Percentiles rank a stretch among this genome's conserved stretches.
phyloP scores from a whole-genome alignment of 192 early-diverging fungal species.

The Umbelopsis sp. region DNA sequence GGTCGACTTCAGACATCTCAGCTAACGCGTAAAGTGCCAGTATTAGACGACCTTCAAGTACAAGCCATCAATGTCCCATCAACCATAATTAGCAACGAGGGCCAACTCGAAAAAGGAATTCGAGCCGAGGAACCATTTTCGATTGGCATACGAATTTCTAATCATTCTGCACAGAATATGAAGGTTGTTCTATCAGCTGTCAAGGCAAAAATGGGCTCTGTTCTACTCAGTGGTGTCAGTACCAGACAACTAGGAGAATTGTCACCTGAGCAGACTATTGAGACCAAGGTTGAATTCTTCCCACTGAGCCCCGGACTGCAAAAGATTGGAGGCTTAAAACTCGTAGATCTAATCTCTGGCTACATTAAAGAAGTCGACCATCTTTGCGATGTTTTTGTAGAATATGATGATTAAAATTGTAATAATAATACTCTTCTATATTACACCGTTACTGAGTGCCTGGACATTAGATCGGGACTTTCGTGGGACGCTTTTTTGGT shows the following conservation, averaged over 20 bases:
- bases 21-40: constrained; percentile 79
- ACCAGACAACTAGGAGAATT: constrained; percentile 65
- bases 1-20: constrained; percentile 94
- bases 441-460: neutral
- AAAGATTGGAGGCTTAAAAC: constrained; percentile 76
- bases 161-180: constrained; percentile 52
- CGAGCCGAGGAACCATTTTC: constrained; percentile 66
- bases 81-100: neutral
- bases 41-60: constrained; percentile 72
- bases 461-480: neutral
- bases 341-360: constrained; percentile 72
- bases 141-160: constrained; percentile 60
- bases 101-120: constrained; percentile 27
- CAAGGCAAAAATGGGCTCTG: constrained; percentile 77
- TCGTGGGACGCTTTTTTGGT: constrained; percentile 5
- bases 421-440: constrained; percentile 2
- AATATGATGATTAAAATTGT: constrained; percentile 10
- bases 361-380: constrained; percentile 78
- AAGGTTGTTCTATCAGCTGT: constrained; percentile 63
- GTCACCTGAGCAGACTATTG: constrained; percentile 54
- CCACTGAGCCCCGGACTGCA: constrained; percentile 84
- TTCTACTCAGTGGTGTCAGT: constrained; percentile 66
- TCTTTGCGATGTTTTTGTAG: constrained; percentile 74
- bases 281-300: constrained; percentile 78
- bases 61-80: constrained; percentile 49